A percentile compares a stretch with the other conserved stretches of the same genome.
Evolutionary conservation across 1,284 basidiomycete species (phyloP).

Genomic region (Tranzscheliella williamsii): DNA sequence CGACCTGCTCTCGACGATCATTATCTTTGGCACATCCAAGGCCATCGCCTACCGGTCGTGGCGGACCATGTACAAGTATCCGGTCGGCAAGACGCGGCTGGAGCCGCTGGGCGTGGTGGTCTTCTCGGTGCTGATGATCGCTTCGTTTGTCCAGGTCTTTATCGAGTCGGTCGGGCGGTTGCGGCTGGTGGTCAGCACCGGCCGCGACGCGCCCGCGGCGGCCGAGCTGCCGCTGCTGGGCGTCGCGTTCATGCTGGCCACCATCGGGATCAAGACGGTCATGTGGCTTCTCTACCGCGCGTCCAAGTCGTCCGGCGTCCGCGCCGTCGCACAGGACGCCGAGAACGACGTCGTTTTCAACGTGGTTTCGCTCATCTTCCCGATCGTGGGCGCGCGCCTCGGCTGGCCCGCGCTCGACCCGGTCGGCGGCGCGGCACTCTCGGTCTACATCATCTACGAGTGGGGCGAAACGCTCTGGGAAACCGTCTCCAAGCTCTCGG

Average conservation of each 20-base stretch:
- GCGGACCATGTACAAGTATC: conserved; percentile 62
- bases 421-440: conserved; percentile 48
- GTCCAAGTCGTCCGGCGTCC: conserved; percentile 61
- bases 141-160: conserved; percentile 59
- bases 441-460: conserved; percentile 57
- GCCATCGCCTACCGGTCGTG: conserved; percentile 52
- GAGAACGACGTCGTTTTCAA: conserved; percentile 67
- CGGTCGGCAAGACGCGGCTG: conserved; percentile 65
- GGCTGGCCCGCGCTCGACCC: conserved; percentile 52
- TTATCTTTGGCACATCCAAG: conserved; percentile 57
- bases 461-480: conserved; percentile 54
- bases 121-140: conserved; percentile 68
- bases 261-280: conserved; percentile 65
- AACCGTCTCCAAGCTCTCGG: conserved; percentile 53
- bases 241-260: conserved; percentile 64
- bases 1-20: conserved; percentile 66
- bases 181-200: conserved; percentile 51
- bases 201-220: conserved; percentile 27
- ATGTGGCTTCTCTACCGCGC: conserved; percentile 63
- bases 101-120: conserved; percentile 64
- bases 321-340: conserved; percentile 63
- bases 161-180: conserved; percentile 52
- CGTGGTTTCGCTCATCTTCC: conserved; percentile 66
- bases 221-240: conserved; percentile 52
- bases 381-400: conserved; percentile 60